These are phyloP conservation scores for Boletus vinaceobasis DNA, from an alignment of 768 basidiomycete species.

Conservation along the genomic window DNA sequence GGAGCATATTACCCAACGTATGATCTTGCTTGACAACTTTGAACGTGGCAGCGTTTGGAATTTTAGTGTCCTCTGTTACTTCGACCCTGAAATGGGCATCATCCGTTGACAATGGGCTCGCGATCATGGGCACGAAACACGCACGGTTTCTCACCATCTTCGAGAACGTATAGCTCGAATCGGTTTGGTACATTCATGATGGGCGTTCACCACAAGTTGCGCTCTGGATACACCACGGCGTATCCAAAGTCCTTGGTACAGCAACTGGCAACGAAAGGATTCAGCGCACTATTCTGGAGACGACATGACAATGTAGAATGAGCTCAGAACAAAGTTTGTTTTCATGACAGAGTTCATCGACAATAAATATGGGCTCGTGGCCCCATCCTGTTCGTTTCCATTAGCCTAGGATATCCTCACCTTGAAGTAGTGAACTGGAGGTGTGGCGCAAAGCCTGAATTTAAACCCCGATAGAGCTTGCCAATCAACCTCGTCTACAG, in stretches of 20 bases:
- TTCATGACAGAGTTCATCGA: constrained; percentile 58
- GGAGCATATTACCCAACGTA: constrained; percentile 94
- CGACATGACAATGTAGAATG: neutral
- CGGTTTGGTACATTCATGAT: constrained; percentile 93
- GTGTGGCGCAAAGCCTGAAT: constrained; percentile 16
- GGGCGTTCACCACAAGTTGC: neutral
- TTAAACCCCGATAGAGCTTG: constrained; percentile 25
- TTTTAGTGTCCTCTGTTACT: constrained; percentile 92
- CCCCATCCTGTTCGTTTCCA: constrained; percentile 46
- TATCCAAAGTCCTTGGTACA: neutral
- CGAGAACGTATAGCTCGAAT: constrained; percentile 86
- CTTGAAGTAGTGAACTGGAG: constrained; percentile 21
- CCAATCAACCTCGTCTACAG: constrained; percentile 1
- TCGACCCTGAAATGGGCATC: constrained; percentile 62
- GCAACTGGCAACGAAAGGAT: neutral
- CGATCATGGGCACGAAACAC: constrained; percentile 33
- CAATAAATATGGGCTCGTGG: constrained; percentile 63
- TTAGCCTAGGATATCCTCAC: constrained; percentile 14
- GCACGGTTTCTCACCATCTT: constrained; percentile 92
- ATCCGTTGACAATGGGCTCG: neutral
- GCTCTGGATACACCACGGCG: neutral
- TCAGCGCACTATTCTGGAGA: constrained; percentile 9
- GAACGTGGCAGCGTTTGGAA: constrained; percentile 95
- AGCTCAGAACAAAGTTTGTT: constrained; percentile 48
- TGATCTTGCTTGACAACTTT: constrained; percentile 97